A percentile compares a stretch with the other conserved stretches of the same genome.
Evolutionary conservation across 2,329 filamentous ascomycete species (phyloP).

Genomic region (Fusarium irregulare): DNA sequence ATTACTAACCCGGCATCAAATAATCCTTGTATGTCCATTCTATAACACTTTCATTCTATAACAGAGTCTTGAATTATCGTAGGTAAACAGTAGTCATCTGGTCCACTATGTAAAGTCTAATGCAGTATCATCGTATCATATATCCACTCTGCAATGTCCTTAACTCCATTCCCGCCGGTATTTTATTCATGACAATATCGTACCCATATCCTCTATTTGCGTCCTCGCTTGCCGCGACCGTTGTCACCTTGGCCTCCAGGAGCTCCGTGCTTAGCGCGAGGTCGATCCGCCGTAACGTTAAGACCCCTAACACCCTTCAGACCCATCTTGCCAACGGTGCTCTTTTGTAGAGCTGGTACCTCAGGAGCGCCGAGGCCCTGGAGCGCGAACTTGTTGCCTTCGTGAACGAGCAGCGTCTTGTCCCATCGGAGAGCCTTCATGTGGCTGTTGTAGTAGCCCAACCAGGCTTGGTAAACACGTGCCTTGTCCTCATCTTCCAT

Average conservation of each 20-base stretch:
- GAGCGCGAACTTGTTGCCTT: conserved; percentile 63
- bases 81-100: background rate
- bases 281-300: conserved; percentile 57
- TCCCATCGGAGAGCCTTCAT: conserved; percentile 58
- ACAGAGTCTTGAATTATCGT: conserved; percentile 5
- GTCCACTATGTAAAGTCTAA: conserved; percentile 25
- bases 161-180: conserved; percentile 13
- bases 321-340: conserved; percentile 67
- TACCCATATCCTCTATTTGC: conserved; percentile 3
- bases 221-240: conserved; percentile 23
- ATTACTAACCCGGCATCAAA: background rate
- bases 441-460: conserved; percentile 66
- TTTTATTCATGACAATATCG: background rate
- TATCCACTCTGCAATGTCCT: conserved; percentile 4
- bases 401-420: conserved; percentile 58
- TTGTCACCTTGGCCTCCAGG: conserved; percentile 14
- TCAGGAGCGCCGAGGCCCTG: conserved; percentile 60
- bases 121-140: conserved; percentile 9
- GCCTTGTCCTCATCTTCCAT: conserved; percentile 59
- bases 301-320: conserved; percentile 64
- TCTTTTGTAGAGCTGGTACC: conserved; percentile 60
- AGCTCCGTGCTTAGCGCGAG: conserved; percentile 45
- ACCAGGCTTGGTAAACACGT: conserved; percentile 67
- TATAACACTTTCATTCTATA: background rate
- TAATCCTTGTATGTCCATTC: background rate